Evolutionary conservation across 805 yeast species (phyloP), one percentile per base, ranked within the genome.

Genomic region (Lipomyces lipofer): DNA sequence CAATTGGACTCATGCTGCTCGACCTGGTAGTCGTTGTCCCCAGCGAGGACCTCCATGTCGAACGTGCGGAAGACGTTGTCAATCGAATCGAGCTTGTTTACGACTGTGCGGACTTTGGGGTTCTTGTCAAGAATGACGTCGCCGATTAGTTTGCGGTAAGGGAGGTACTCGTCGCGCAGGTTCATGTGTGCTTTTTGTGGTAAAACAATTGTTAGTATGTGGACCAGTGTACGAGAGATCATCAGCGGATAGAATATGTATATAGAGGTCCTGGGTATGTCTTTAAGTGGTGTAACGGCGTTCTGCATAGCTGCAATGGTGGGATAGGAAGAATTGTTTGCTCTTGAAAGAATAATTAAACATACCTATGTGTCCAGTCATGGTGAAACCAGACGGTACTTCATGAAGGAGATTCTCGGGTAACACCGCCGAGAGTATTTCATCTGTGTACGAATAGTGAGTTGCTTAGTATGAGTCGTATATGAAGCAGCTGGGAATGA

Each of bases 31-130:
- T 86, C 81, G 33, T 80, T 77, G 52, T 80, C 83, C 6, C 99
- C 98, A 0, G 98, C 99, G 49, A 94, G 75, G 0, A 95, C 84
- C 58, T 91, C 88, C 98, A 94, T 92, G 21, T 83, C 83, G 72
- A 94, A 94, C 0, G 98, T 94, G 60, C 99, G 79, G 71, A 85
- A 94, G 58, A 85, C 82, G 1, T 95, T 85, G 47, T 86, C 95
- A 49, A 94, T 94, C 0, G 89, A 76, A 64, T 90, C 92, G 6
- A 88, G 78, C 69, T 94, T 94, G 70, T 91, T 94, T 9, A 94
- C 99, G 8, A 94, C 98, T 0, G 97, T 91, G 52, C 78, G 80
- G 21, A 94, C 78, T 51, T 83, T 79, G 3, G 88, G 79, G 70
- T 88, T 90, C 67, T 94, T 94, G 71, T 92, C 97, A 52, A 94